Percentiles rank a stretch among this genome's conserved stretches.
phyloP scores from a whole-genome alignment of 768 basidiomycete genomes.

The Suillus spraguei region DNA sequence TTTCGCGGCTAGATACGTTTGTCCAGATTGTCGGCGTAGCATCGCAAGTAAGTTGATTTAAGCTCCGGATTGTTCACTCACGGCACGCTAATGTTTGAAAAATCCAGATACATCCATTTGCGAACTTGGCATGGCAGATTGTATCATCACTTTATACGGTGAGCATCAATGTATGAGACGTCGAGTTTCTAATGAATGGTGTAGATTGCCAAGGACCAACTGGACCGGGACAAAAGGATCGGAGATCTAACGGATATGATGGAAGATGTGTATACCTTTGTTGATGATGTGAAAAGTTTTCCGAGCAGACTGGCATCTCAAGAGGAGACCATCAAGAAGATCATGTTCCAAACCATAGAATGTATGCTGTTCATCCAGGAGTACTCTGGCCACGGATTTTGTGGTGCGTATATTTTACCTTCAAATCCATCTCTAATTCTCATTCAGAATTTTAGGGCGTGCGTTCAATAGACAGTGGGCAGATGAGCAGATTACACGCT shows the following conservation, averaged over 20 bases:
- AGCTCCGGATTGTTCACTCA: not conserved
- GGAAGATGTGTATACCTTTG: slow-evolving; percentile 34
- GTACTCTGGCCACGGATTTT: slow-evolving; percentile 37
- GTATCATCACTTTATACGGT: slow-evolving; percentile 32
- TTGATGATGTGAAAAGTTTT: slow-evolving; percentile 30
- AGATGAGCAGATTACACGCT: slow-evolving; percentile 23
- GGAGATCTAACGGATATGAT: slow-evolving; percentile 32
- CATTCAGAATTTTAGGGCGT: slow-evolving; percentile 16
- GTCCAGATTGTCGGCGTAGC: slow-evolving; percentile 25
- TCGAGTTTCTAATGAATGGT: slow-evolving; percentile 12
- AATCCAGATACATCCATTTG: slow-evolving; percentile 28
- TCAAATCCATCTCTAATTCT: slow-evolving; percentile 9
- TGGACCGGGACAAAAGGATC: slow-evolving; percentile 28
- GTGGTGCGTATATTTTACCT: slow-evolving; percentile 22
- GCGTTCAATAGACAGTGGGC: slow-evolving; percentile 21
- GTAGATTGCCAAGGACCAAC: slow-evolving; percentile 33
- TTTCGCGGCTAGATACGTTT: slow-evolving; percentile 28
- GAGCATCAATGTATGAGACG: not conserved
- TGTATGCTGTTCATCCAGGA: slow-evolving; percentile 40
- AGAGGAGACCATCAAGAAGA: slow-evolving; percentile 27
- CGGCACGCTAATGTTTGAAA: not conserved
- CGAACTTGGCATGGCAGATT: slow-evolving; percentile 31
- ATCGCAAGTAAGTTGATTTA: slow-evolving; percentile 19
- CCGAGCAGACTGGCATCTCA: slow-evolving; percentile 30
- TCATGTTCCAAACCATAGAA: slow-evolving; percentile 38